A percentile compares a stretch with the other conserved stretches of the same genome.
Evolutionary conservation across 768 basidiomycete genomes (phyloP).

Genomic region (Lactarius deliciosus): DNA sequence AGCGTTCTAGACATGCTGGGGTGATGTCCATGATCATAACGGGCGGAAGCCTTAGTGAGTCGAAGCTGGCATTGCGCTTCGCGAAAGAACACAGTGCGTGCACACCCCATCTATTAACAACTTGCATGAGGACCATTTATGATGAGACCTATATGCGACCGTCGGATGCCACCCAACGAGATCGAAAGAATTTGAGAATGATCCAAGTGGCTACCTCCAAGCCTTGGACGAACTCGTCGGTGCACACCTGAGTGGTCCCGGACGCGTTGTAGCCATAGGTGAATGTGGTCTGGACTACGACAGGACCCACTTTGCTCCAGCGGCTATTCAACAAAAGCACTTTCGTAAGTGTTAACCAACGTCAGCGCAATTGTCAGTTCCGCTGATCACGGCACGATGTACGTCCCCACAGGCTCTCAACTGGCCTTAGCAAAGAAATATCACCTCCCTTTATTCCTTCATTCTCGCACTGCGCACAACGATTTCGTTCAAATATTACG

Average conservation of each 20-base stretch:
- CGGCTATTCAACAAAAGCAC: conserved; percentile 57
- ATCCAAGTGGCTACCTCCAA: conserved; percentile 58
- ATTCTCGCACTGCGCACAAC: conserved; percentile 71
- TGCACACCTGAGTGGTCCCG: conserved; percentile 49
- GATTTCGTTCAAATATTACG: conserved; percentile 67
- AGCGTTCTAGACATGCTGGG: conserved; percentile 56
- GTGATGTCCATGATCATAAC: conserved; percentile 75
- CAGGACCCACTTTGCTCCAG: conserved; percentile 60
- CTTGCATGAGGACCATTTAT: neutral
- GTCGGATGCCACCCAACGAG: conserved; percentile 82
- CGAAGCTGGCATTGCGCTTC: conserved; percentile 56
- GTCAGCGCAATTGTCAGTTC: neutral
- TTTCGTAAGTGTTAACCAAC: conserved; percentile 50
- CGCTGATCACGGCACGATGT: neutral
- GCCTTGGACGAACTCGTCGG: conserved; percentile 57
- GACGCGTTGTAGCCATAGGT: conserved; percentile 68
- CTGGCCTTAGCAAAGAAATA: conserved; percentile 67
- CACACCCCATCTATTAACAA: neutral
- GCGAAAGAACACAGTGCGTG: conserved; percentile 53
- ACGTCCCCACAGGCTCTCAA: conserved; percentile 45
- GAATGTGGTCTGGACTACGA: conserved; percentile 87
- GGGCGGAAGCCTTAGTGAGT: conserved; percentile 67
- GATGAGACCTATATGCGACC: conserved; percentile 64
- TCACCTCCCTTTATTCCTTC: conserved; percentile 75
- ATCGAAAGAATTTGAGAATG: conserved; percentile 62